Conservation (phyloP, 345 rosid species). For the Rubroshorea leprosula region DNA sequence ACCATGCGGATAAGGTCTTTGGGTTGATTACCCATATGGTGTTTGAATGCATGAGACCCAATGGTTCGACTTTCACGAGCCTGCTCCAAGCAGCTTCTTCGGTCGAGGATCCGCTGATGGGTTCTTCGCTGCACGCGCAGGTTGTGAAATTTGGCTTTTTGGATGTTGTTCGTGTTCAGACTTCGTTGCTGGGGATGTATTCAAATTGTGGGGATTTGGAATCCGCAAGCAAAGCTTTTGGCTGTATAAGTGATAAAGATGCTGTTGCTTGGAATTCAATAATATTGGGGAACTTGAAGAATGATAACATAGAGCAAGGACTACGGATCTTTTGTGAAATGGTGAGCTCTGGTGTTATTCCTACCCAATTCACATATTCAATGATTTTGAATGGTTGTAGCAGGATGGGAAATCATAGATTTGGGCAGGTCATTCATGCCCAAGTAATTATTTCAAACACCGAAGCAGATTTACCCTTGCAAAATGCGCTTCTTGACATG, state of each 20-base stretch:
- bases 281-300: conserved; percentile 63
- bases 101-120: conserved; percentile 43
- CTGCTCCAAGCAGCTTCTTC: conserved; percentile 53
- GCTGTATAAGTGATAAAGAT: conserved; percentile 44
- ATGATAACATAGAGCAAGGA: conserved; percentile 43
- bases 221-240: conserved; percentile 50
- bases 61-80: conserved; percentile 63
- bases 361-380: conserved; percentile 64
- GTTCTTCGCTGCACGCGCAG: conserved; percentile 47
- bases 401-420: conserved; percentile 35
- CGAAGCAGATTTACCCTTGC: conserved; percentile 49
- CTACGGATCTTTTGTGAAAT: conserved; percentile 38
- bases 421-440: conserved; percentile 54
- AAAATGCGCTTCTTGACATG: conserved; percentile 83
- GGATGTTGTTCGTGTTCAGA: conserved; percentile 50
- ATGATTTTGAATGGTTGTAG: conserved; percentile 65
- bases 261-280: conserved; percentile 70
- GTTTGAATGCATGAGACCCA: conserved; percentile 44
- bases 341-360: conserved; percentile 46
- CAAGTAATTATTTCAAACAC: conserved; percentile 34
- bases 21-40: conserved; percentile 33
- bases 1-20: conserved; percentile 27
- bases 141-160: conserved; percentile 44
- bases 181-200: conserved; percentile 74
- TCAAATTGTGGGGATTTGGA: conserved; percentile 55